A percentile compares a stretch with the other conserved stretches of the same genome.
Conservation (phyloP, 2,329 filamentous ascomycete genomes). For the Colletotrichum paranaense region DNA sequence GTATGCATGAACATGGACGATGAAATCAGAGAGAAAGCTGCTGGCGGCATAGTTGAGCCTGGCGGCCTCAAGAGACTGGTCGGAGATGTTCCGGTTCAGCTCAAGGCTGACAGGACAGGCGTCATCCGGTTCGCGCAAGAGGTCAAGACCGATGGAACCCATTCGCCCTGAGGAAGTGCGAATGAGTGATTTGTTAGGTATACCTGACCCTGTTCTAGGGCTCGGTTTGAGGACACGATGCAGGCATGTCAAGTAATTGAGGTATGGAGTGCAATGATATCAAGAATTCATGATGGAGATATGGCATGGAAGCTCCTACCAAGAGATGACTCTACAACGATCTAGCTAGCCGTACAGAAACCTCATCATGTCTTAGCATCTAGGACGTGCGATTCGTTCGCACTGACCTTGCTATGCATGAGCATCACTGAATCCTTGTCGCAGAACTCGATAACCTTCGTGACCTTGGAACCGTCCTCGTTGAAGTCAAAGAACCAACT, state of each 20-base stretch:
- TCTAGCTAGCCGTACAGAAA: neutral
- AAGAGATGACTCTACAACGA: neutral
- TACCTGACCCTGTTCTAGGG: neutral
- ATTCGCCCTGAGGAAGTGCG: neutral
- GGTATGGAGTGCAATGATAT: neutral
- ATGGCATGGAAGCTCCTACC: neutral
- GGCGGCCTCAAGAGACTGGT: neutral
- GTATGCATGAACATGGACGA: neutral
- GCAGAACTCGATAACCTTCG: slow-evolving; percentile 38
- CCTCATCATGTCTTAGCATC: neutral
- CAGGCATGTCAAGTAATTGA: neutral
- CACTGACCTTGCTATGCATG: neutral
- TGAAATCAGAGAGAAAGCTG: neutral
- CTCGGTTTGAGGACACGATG: neutral
- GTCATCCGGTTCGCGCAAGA: neutral
- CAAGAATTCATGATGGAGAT: neutral
- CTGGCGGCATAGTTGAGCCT: neutral
- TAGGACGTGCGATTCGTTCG: neutral
- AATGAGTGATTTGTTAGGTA: neutral
- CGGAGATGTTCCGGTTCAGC: neutral
- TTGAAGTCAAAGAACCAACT: slow-evolving; percentile 21
- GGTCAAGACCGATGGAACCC: neutral
- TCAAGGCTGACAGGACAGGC: neutral
- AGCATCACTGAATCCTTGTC: slow-evolving; percentile 48
- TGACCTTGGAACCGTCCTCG: slow-evolving; percentile 23